Base-by-base conservation (phyloP, 1,139 yeast species). In the Yamadazyma diddensiae region DNA sequence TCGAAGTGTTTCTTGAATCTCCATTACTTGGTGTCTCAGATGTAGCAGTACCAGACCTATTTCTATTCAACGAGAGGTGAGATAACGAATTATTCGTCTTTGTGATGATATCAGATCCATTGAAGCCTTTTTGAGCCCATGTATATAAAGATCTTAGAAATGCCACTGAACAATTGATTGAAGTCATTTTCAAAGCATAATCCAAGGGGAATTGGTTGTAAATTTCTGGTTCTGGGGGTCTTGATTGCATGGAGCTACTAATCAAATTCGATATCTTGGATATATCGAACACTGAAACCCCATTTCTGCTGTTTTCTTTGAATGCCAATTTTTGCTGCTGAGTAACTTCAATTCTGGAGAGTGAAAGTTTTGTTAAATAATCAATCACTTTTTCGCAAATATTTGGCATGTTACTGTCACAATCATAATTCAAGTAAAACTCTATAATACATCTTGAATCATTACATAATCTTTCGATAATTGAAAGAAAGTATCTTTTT, bases 371-470 rank as follows among this genome's bases (percentile, higher is more conserved):
- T 5, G 95, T 83, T 45, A 92, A 66, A 46, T 83, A 81, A 45
- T 87, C 92, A 35, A 88, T 77, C 24, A 86, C 65, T 34, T 77
- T 72, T 57, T 94, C 98, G 55, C 92, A 87, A 31, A 90, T 71
- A 53, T 92, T 92, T 29, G 95, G 86, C 71, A 82, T 76, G 5
- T 76, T 66, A 12, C 82, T 73, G 54, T 88, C 96, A 63, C 99
- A 94, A 57, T 94, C 99, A 57, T 92, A 94, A 56, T 94, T 94
- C 49, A 94, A 72, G 53, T 90, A 94, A 42, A 92, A 78, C 58
- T 94, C 99, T 38, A 94, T 87, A 38, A 94, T 67, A 22, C 94
- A 83, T 43, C 95, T 72, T 22, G 97, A 95, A 56, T 92, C 96
- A 42, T 79, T 79, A 53, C 95, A 84, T 28, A 92, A 60, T 43